Percentiles rank a stretch among this genome's conserved stretches.
Conservation (phyloP, 257 asterid species). For the Cordia subcordata region DNA sequence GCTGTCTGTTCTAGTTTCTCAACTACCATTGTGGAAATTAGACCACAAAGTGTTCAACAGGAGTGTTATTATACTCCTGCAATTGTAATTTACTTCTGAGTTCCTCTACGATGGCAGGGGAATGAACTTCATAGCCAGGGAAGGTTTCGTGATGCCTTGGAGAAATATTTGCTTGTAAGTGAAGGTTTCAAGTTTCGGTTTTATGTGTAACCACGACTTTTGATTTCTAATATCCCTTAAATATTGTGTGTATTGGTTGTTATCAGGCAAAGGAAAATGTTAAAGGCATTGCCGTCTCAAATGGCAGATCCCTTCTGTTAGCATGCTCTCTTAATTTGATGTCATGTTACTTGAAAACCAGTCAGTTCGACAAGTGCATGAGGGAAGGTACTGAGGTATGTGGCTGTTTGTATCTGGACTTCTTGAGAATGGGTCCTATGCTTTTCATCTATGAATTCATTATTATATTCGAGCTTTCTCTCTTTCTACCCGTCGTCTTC, state of each 20-base stretch:
- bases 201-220: background rate
- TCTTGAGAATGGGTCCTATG: background rate
- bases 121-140: conserved; percentile 86
- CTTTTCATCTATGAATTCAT: conserved; percentile 15
- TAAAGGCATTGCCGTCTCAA: conserved; percentile 56
- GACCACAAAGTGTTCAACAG: background rate
- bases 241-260: conserved; percentile 3
- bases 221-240: conserved; percentile 11
- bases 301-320: conserved; percentile 55
- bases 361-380: conserved; percentile 71
- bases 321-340: conserved; percentile 92
- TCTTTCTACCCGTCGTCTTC: background rate
- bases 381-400: conserved; percentile 93
- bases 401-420: background rate
- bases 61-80: background rate
- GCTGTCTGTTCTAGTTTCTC: no score
- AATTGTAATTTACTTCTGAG: conserved; percentile 4
- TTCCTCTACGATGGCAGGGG: conserved; percentile 52
- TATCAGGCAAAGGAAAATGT: conserved; percentile 84
- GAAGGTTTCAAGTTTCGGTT: conserved; percentile 8
- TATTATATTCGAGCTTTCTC: background rate
- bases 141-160: conserved; percentile 56
- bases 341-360: conserved; percentile 91
- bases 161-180: conserved; percentile 85
- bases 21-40: no score